These are phyloP conservation scores for Helianthus tuberosus DNA, from an alignment of 129 eudicot species.

Conservation along the genomic window DNA sequence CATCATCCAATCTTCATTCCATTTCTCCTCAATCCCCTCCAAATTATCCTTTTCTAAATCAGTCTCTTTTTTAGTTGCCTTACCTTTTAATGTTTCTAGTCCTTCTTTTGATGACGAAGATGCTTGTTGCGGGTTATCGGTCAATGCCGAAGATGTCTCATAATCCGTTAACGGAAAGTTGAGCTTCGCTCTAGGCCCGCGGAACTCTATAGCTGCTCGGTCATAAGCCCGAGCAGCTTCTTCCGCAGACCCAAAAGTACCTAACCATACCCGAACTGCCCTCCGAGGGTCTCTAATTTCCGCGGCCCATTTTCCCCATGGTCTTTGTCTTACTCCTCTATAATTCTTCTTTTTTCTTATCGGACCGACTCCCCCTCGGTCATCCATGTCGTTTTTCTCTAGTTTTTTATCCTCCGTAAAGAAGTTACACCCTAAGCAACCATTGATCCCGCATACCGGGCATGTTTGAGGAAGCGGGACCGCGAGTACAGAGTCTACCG, in stretches of 20 bases:
- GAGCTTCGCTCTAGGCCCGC: conserved; percentile 65
- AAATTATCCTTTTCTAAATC: conserved; percentile 8
- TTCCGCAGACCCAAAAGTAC: conserved; percentile 69
- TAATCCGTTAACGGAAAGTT: conserved; percentile 58
- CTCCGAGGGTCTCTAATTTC: conserved; percentile 74
- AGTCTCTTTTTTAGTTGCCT: neutral
- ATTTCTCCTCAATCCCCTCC: conserved; percentile 39
- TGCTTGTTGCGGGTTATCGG: conserved; percentile 15
- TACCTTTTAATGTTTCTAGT: neutral
- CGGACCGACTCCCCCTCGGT: conserved; percentile 8
- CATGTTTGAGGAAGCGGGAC: conserved; percentile 45
- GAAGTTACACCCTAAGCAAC: conserved; percentile 68
- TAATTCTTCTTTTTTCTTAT: conserved; percentile 64
- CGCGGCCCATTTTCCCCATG: conserved; percentile 88
- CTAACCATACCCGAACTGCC: conserved; percentile 81
- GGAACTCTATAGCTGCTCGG: conserved; percentile 61
- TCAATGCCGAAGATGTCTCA: conserved; percentile 7
- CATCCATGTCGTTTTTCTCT: neutral
- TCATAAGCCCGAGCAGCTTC: conserved; percentile 79
- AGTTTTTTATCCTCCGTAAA: conserved; percentile 23
- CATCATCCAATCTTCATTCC: conserved; percentile 57
- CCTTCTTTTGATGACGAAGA: neutral
- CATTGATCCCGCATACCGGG: conserved; percentile 48
- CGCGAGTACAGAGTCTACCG: neutral
- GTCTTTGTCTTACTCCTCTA: conserved; percentile 78